These are phyloP conservation scores for Metschnikowia proteae DNA, from an alignment of 805 yeast species.

Conservation along the genomic window DNA sequence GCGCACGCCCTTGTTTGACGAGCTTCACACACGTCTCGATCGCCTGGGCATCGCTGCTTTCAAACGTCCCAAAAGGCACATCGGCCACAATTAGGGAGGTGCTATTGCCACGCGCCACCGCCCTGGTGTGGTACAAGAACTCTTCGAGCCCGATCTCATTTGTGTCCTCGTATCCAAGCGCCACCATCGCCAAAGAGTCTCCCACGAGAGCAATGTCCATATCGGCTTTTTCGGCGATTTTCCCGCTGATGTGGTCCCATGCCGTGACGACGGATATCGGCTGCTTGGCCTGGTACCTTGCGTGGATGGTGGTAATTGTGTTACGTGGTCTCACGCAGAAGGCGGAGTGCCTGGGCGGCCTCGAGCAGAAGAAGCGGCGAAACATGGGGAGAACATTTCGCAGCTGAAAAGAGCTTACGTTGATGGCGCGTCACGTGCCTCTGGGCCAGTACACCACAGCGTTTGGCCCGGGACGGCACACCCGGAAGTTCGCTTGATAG, in stretches of 20 bases:
- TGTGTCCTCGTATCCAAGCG: slow-evolving; percentile 77
- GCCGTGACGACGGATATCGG: slow-evolving; percentile 65
- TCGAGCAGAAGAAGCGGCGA: slow-evolving; percentile 10
- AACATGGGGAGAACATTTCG: slow-evolving; percentile 6
- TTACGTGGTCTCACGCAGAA: slow-evolving; percentile 10
- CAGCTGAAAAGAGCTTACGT: background rate
- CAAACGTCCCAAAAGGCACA: slow-evolving; percentile 86
- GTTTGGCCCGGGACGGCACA: too few relatives aligned
- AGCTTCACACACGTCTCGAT: slow-evolving; percentile 52
- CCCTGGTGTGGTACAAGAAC: slow-evolving; percentile 68
- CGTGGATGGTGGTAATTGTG: slow-evolving; percentile 10
- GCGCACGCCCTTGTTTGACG: slow-evolving; percentile 52
- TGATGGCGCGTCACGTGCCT: background rate
- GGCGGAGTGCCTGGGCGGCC: slow-evolving; percentile 10
- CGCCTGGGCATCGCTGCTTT: slow-evolving; percentile 60
- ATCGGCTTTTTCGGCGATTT: slow-evolving; percentile 60
- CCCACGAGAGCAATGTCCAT: slow-evolving; percentile 79
- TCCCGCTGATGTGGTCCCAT: slow-evolving; percentile 77
- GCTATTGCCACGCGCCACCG: slow-evolving; percentile 70
- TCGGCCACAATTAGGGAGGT: slow-evolving; percentile 74
- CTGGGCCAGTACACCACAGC: too few relatives aligned
- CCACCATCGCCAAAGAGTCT: slow-evolving; percentile 90
- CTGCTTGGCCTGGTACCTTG: slow-evolving; percentile 13
- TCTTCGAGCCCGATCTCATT: slow-evolving; percentile 75
- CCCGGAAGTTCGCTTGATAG: too few relatives aligned